Conservation (phyloP, 2,329 filamentous ascomycete genomes). For the Fonsecaea erecta region DNA sequence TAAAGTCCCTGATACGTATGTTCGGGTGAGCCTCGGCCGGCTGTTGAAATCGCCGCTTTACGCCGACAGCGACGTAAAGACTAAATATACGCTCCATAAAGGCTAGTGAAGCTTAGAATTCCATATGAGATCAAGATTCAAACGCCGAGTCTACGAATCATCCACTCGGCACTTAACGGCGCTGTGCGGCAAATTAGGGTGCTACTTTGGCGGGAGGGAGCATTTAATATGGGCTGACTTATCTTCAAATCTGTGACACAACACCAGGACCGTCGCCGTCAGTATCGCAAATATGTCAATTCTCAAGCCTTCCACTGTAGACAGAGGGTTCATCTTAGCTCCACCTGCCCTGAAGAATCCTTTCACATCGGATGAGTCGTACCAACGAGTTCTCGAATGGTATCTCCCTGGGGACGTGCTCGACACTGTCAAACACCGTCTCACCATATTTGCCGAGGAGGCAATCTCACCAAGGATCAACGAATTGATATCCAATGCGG, state of each 20-base stretch:
- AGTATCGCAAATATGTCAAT: constrained; percentile 4
- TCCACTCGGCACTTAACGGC: neutral
- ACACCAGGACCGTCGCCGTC: neutral
- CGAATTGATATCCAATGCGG: constrained; percentile 37
- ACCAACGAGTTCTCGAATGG: constrained; percentile 35
- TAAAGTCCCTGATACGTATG: neutral
- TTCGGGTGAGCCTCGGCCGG: neutral
- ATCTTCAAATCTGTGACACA: neutral
- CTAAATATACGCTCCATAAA: neutral
- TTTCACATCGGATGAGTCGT: constrained; percentile 32
- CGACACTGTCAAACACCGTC: constrained; percentile 50
- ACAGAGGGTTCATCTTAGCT: constrained; percentile 35
- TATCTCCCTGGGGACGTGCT: constrained; percentile 57
- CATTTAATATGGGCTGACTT: neutral
- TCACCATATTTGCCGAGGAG: constrained; percentile 41
- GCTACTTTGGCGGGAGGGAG: neutral
- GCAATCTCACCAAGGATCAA: constrained; percentile 41
- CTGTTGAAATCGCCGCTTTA: neutral
- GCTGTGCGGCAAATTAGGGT: neutral
- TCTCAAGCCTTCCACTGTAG: constrained; percentile 28
- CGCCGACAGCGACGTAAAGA: neutral
- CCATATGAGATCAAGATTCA: neutral
- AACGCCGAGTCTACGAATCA: neutral
- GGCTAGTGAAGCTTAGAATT: neutral
- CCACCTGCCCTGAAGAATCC: constrained; percentile 34